Evolutionary conservation across 768 basidiomycete species (phyloP).

Genomic region (Calocera viscosa): DNA sequence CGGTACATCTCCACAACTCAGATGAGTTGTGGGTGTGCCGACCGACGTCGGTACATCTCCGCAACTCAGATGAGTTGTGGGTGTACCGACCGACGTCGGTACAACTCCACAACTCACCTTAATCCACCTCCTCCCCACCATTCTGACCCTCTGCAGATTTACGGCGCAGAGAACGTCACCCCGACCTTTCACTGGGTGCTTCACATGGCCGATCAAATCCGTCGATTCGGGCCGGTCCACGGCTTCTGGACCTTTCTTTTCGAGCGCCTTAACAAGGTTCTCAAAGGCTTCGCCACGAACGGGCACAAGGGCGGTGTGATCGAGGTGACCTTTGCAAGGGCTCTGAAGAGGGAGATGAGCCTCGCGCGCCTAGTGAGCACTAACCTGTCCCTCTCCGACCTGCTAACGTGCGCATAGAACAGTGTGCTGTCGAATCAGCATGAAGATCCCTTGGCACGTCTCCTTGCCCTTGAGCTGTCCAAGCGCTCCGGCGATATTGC

Average conservation of each 20-base stretch:
- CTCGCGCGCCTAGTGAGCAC: not conserved
- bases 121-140: too few relatives aligned
- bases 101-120: too few relatives aligned
- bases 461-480: not conserved
- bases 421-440: not conserved
- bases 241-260: conserved; percentile 10
- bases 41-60: not conserved
- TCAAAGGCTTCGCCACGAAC: conserved; percentile 7
- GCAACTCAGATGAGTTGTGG: too few relatives aligned
- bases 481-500: not conserved
- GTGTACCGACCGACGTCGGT: not conserved
- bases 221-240: not conserved
- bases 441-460: not conserved
- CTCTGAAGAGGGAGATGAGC: conserved; percentile 13
- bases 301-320: not conserved
- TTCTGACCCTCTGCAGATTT: not conserved
- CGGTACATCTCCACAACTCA: not conserved
- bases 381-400: not conserved
- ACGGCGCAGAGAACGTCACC: not conserved
- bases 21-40: too few relatives aligned
- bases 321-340: conserved; percentile 1
- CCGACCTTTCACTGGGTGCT: not conserved
- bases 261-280: conserved; percentile 1
- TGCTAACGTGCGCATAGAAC: not conserved
- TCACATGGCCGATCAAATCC: not conserved